phyloP scores from a whole-genome alignment of 1,139 yeast genomes.

The Sugiyamaella pinicola region DNA sequence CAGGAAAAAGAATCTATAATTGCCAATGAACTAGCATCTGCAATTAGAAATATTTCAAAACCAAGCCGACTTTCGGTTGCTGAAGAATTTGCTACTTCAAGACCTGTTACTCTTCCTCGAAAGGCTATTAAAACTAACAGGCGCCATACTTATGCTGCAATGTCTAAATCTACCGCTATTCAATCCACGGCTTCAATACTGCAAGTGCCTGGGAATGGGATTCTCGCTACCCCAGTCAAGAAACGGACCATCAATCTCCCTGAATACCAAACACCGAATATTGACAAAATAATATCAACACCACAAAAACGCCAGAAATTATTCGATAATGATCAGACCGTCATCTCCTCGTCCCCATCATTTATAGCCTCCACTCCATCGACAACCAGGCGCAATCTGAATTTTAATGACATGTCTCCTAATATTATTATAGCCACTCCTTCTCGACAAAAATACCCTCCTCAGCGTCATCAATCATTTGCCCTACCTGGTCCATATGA shows the following conservation, averaged over 20 bases:
- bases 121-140: slow-evolving; percentile 13
- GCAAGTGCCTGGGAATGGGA: slow-evolving; percentile 20
- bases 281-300: slow-evolving; percentile 11
- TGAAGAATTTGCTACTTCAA: slow-evolving; percentile 22
- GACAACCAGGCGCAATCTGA: slow-evolving; percentile 7
- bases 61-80: slow-evolving; percentile 32
- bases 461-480: background rate
- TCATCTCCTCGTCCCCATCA: slow-evolving; percentile 14
- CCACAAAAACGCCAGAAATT: slow-evolving; percentile 16
- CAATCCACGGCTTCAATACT: slow-evolving; percentile 15
- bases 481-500: slow-evolving; percentile 7
- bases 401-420: slow-evolving; percentile 14
- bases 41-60: slow-evolving; percentile 31
- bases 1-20: slow-evolving; percentile 21
- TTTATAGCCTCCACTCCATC: slow-evolving; percentile 14
- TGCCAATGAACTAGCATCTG: slow-evolving; percentile 31
- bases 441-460: background rate
- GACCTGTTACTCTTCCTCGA: slow-evolving; percentile 15
- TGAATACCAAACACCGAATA: slow-evolving; percentile 3
- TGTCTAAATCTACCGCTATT: slow-evolving; percentile 12
- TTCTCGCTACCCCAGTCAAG: slow-evolving; percentile 23
- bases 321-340: slow-evolving; percentile 1
- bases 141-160: slow-evolving; percentile 2
- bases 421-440: slow-evolving; percentile 16
- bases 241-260: slow-evolving; percentile 21